Evolutionary conservation across 805 yeast species (phyloP), one percentile per base, ranked within the genome.

Genomic region (Myxozyma neotropica): DNA sequence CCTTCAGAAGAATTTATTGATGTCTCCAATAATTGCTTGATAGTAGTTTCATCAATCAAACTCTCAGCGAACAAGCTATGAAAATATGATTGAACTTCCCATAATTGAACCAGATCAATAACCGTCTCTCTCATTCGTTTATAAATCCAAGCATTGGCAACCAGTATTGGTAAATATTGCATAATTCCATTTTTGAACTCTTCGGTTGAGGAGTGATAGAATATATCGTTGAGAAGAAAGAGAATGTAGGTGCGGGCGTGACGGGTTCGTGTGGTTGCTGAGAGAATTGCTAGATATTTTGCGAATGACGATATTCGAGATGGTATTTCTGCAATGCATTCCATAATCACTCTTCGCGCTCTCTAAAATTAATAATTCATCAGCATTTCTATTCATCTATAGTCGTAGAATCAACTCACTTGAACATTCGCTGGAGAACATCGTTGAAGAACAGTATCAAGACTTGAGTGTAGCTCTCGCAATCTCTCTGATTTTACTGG

Each of bases 151-250:
- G 66, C 66, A 15, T 46, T n/a, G 3, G 53, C 52, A 17, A 62
- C 45, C 15, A 62, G 36, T 8, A 42, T 13, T 13, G 61, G 63
- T 7, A 63, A 36, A 23, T 27, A 55, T 21, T 31, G 35, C 54
- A 31, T 44, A 13, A 62, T 59, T 8, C 47, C 24, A n/a, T 12
- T 17, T 48, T 39, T 29, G 19, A 55, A 36, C n/a, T 15, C 15
- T 21, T 44, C 44, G 24, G 13, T 19, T n/a, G 36, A 4, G 12
- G 52, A 13, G 21, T 47, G 55, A 44, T 59, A 38, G 12, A 65
- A 44, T 1, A 65, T 38, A 42, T 67, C 69, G 39, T 50, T 67
- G 29, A 67, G 15, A 13, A 58, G 31, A 50, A 61, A 67, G 2
- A 67, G 53, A 12, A 60, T 43, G 51, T 55, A 55, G 12, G 65